Conservation (phyloP, 177 flowering plant species). For the Tripterygium wilfordii region DNA sequence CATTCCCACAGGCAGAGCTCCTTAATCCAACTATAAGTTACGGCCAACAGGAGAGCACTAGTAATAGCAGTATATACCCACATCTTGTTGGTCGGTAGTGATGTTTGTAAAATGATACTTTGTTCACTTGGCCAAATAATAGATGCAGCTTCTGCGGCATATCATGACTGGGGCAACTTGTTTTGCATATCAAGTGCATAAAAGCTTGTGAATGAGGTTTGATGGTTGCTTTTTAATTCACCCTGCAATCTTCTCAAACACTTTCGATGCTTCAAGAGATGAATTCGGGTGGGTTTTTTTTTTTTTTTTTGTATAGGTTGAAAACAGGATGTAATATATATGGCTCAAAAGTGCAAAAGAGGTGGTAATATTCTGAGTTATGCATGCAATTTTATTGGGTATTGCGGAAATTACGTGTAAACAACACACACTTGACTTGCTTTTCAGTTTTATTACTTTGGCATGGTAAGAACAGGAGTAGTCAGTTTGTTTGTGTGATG, state of each 20-base stretch:
- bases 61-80: slow-evolving; percentile 48
- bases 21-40: slow-evolving; percentile 44
- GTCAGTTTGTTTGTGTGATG: too few species aligned
- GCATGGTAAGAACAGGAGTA: too few species aligned
- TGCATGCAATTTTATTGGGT: slow-evolving; percentile 15
- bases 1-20: slow-evolving; percentile 88
- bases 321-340: slow-evolving; percentile 47
- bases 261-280: slow-evolving; percentile 22
- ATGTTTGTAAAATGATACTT: slow-evolving; percentile 5
- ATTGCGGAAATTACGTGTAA: slow-evolving; percentile 8
- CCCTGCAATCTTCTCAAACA: slow-evolving; percentile 19
- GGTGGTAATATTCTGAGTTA: slow-evolving; percentile 18
- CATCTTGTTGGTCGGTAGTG: slow-evolving; percentile 33
- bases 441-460: too few species aligned
- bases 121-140: neutral
- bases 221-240: slow-evolving; percentile 15
- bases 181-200: slow-evolving; percentile 18
- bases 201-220: slow-evolving; percentile 29
- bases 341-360: slow-evolving; percentile 30
- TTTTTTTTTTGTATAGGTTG: slow-evolving; percentile 46
- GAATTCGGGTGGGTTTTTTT: slow-evolving; percentile 8
- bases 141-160: slow-evolving; percentile 12
- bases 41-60: slow-evolving; percentile 46
- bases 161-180: slow-evolving; percentile 7
- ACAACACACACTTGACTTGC: neutral